Evolutionary conservation across 192 early-diverging fungal genomes (phyloP).

Genomic region (Pecoramyces ruminantium): DNA sequence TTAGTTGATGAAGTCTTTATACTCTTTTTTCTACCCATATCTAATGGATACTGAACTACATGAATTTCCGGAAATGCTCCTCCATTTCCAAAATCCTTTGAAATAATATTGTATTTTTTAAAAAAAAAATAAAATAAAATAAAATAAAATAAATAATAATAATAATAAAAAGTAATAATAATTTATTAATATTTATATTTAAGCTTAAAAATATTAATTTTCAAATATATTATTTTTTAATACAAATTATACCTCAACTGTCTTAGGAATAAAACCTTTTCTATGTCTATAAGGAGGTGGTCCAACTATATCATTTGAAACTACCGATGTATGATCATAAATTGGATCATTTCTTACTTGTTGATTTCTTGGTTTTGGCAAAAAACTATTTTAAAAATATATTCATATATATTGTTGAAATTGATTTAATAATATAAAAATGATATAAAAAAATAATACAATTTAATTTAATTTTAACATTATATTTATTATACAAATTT

Average conservation of each 20-base stretch:
- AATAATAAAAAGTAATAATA: too few species aligned
- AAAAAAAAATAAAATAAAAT: too few species aligned
- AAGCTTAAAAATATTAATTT: too few species aligned
- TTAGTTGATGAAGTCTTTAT: slow-evolving; percentile 14
- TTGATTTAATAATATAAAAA: too few species aligned
- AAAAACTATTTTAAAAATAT: neutral
- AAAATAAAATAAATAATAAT: too few species aligned
- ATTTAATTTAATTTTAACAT: too few species aligned
- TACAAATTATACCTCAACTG: slow-evolving; percentile 16
- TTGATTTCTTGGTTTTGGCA: neutral
- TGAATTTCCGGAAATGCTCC: slow-evolving; percentile 93
- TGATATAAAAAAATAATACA: too few species aligned
- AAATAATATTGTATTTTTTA: too few species aligned
- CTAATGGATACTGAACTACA: slow-evolving; percentile 80
- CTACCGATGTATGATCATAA: neutral
- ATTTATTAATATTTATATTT: too few species aligned
- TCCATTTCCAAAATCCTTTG: slow-evolving; percentile 86
- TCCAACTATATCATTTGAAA: slow-evolving; percentile 1
- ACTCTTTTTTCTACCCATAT: slow-evolving; percentile 70
- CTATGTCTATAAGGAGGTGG: slow-evolving; percentile 70
- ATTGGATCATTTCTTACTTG: neutral
- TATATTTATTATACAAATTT: too few species aligned
- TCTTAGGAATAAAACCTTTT: slow-evolving; percentile 58
- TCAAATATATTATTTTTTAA: too few species aligned
- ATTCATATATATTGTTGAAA: too few species aligned